Evolutionary conservation across 2,329 filamentous ascomycete species (phyloP).

Genomic region (Tolypocladium guangdongense): DNA sequence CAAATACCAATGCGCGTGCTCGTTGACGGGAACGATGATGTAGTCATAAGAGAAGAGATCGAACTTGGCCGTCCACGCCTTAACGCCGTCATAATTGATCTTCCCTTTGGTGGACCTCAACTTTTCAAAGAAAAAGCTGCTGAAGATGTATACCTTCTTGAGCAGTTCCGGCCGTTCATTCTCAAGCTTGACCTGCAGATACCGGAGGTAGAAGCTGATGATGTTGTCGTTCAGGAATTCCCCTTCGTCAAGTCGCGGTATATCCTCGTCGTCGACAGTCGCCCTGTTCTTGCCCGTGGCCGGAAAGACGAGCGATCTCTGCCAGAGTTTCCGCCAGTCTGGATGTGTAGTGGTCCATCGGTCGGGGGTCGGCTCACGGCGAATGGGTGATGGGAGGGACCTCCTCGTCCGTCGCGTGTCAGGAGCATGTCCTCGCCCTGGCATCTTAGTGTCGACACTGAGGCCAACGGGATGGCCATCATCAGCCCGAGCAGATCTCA

Average conservation of each 20-base stretch:
- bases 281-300: constrained; percentile 46
- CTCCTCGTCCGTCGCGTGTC: constrained; percentile 15
- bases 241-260: constrained; percentile 68
- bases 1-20: constrained; percentile 82
- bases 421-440: constrained; percentile 1
- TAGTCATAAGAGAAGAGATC: constrained; percentile 83
- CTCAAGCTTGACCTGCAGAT: constrained; percentile 52
- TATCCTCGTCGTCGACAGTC: constrained; percentile 59
- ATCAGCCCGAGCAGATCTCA: not conserved
- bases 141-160: constrained; percentile 74
- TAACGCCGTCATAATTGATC: constrained; percentile 78
- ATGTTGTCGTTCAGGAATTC: constrained; percentile 90
- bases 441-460: not conserved
- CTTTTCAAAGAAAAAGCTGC: constrained; percentile 80
- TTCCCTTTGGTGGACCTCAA: constrained; percentile 51
- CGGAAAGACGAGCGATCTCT: constrained; percentile 51
- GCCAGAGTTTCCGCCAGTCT: constrained; percentile 42
- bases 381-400: constrained; percentile 6
- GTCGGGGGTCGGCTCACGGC: constrained; percentile 8
- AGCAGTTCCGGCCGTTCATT: constrained; percentile 42
- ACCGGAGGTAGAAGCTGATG: constrained; percentile 77
- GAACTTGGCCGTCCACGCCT: constrained; percentile 76
- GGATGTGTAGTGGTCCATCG: constrained; percentile 41
- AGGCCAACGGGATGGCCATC: not conserved
- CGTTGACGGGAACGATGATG: constrained; percentile 85